A percentile compares a stretch with the other conserved stretches of the same genome.
These are phyloP conservation scores for Mycogone perniciosa DNA, from an alignment of 2,329 filamentous ascomycete genomes.

Conservation along the genomic window DNA sequence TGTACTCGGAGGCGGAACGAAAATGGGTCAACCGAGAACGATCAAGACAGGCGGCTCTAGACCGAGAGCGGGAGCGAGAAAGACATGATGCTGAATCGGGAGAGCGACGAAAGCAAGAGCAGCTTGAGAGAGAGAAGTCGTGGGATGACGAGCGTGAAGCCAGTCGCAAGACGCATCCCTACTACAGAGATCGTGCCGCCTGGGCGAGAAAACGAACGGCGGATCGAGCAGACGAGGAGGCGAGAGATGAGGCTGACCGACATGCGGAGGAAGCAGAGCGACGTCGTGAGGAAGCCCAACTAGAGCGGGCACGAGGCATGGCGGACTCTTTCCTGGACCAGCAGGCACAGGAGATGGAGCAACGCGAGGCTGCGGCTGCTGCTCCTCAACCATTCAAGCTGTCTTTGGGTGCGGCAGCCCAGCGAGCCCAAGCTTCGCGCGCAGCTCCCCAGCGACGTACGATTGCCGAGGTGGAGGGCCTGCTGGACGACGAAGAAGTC, in stretches of 20 bases:
- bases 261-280: constrained; percentile 69
- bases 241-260: constrained; percentile 77
- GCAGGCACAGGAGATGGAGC: constrained; percentile 70
- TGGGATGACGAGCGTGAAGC: constrained; percentile 90
- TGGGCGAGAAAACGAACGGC: constrained; percentile 78
- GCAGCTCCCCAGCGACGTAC: constrained; percentile 61
- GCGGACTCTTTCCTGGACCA: constrained; percentile 86
- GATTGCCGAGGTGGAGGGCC: constrained; percentile 86
- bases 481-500: constrained; percentile 93
- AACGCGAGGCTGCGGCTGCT: constrained; percentile 33
- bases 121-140: constrained; percentile 56
- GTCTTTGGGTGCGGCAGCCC: constrained; percentile 81
- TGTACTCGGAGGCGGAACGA: constrained; percentile 77
- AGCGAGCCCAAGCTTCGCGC: constrained; percentile 57
- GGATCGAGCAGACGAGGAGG: constrained; percentile 67
- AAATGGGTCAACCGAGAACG: constrained; percentile 88
- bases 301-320: constrained; percentile 74
- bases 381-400: constrained; percentile 83
- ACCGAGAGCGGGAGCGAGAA: constrained; percentile 77
- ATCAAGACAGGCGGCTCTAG: constrained; percentile 73
- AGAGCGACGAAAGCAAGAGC: constrained; percentile 61
- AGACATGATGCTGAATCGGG: constrained; percentile 63
- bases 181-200: constrained; percentile 77
- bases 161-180: constrained; percentile 64
- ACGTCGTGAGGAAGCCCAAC: constrained; percentile 61